phyloP scores from a whole-genome alignment of 257 asterid genomes.

The Fraxinus quadrangulata region DNA sequence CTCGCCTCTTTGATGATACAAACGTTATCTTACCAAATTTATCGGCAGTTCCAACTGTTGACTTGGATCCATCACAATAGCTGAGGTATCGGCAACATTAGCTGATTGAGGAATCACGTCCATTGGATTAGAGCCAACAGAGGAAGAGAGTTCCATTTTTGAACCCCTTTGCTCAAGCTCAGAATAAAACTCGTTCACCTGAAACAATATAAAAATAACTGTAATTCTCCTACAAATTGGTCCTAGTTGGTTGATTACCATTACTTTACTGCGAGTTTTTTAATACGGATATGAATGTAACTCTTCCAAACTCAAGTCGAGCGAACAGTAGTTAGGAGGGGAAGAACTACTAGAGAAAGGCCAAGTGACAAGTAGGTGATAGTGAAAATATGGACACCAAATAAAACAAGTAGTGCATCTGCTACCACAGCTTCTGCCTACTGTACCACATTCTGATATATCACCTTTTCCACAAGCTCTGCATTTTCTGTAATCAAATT shows the following conservation, averaged over 20 bases:
- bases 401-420: background rate
- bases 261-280: background rate
- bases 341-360: background rate
- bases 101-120: conserved; percentile 37
- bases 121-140: conserved; percentile 29
- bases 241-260: background rate
- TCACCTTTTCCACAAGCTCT: conserved; percentile 66
- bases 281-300: background rate
- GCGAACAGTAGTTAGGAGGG: background rate
- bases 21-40: conserved; percentile 35
- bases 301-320: too few species aligned
- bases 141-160: conserved; percentile 30
- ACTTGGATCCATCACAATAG: conserved; percentile 20
- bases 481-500: conserved; percentile 55
- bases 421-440: background rate
- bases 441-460: conserved; percentile 7
- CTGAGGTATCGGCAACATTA: conserved; percentile 30
- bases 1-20: conserved; percentile 32
- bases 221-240: background rate
- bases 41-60: conserved; percentile 31
- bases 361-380: background rate
- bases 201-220: conserved; percentile 28
- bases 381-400: background rate
- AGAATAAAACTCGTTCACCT: conserved; percentile 59
- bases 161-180: conserved; percentile 49